These are phyloP conservation scores for Collybiopsis confluens DNA, from an alignment of 768 basidiomycete species.

Conservation along the genomic window DNA sequence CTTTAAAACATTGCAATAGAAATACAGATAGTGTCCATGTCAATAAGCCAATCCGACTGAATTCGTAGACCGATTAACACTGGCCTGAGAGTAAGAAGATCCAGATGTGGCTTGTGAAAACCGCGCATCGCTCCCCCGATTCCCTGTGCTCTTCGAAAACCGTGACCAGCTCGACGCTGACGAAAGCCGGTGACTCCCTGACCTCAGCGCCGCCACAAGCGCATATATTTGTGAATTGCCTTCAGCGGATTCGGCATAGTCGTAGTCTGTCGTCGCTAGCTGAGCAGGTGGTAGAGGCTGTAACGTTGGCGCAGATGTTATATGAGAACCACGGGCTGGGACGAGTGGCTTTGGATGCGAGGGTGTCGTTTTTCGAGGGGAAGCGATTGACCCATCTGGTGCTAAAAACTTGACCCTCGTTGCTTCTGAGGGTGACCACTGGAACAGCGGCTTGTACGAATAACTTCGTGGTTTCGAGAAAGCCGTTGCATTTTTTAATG, in stretches of 20 bases:
- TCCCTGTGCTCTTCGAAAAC: slow-evolving; percentile 5
- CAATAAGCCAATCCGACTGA: slow-evolving; percentile 18
- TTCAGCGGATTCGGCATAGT: slow-evolving; percentile 13
- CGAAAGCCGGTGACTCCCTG: slow-evolving; percentile 23
- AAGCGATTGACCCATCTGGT: slow-evolving; percentile 7
- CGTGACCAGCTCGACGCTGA: slow-evolving; percentile 17
- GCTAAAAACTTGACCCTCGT: slow-evolving; percentile 40
- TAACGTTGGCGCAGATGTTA: not conserved
- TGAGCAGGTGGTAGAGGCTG: not conserved
- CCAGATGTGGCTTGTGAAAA: slow-evolving; percentile 4
- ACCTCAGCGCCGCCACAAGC: slow-evolving; percentile 1
- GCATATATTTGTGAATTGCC: not conserved
- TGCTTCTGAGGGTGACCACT: slow-evolving; percentile 23
- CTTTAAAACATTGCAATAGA: slow-evolving; percentile 52
- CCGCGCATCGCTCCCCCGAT: not conserved
- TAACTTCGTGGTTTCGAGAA: slow-evolving; percentile 18
- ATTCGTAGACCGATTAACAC: slow-evolving; percentile 11
- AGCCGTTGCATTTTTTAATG: slow-evolving; percentile 33
- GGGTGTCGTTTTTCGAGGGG: not conserved
- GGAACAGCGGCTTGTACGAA: slow-evolving; percentile 24
- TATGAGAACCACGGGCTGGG: not conserved
- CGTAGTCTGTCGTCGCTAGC: slow-evolving; percentile 15
- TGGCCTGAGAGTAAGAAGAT: slow-evolving; percentile 9
- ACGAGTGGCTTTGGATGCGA: slow-evolving; percentile 1
- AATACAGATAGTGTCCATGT: not conserved